Evolutionary conservation across 192 early-diverging fungal species (phyloP).

Genomic region (Lobosporangium transversale): DNA sequence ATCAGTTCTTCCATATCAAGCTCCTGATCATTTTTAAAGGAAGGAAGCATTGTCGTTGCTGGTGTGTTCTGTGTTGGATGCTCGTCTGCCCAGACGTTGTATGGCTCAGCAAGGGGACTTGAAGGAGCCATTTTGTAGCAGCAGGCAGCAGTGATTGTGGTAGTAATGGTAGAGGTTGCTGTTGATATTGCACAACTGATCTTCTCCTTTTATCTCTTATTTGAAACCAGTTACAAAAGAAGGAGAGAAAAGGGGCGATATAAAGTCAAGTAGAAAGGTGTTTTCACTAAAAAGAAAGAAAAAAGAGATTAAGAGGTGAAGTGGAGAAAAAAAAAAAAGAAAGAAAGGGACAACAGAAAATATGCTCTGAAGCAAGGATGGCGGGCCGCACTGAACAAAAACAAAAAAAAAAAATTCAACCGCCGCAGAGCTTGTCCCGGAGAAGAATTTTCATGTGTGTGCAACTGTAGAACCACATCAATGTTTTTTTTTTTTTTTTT

Average conservation of each 20-base stretch:
- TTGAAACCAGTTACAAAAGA: not conserved
- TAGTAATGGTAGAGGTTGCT: slow-evolving; percentile 4
- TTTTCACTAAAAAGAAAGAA: slow-evolving; percentile 10
- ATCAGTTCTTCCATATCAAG: slow-evolving; percentile 29
- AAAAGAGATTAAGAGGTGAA: not conserved
- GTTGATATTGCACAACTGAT: not conserved
- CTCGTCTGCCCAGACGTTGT: slow-evolving; percentile 23
- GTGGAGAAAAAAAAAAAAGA: not conserved
- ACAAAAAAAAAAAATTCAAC: too few species aligned
- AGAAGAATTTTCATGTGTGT: too few species aligned
- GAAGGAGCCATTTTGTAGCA: slow-evolving; percentile 1
- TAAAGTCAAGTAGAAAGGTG: not conserved
- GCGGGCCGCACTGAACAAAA: too few species aligned
- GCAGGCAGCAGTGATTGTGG: not conserved
- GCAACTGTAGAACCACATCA: too few species aligned
- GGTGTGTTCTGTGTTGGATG: not conserved
- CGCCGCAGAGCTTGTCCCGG: too few species aligned
- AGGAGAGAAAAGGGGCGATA: not conserved
- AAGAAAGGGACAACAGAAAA: not conserved
- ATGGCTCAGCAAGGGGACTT: slow-evolving; percentile 9
- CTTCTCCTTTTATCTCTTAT: not conserved
- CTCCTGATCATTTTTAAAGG: not conserved
- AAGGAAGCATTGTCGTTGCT: too few species aligned
- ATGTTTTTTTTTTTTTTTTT: too few species aligned
- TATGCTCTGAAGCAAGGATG: too few species aligned